phyloP scores from a whole-genome alignment of 768 basidiomycete species.

The Phallus indusiatus region DNA sequence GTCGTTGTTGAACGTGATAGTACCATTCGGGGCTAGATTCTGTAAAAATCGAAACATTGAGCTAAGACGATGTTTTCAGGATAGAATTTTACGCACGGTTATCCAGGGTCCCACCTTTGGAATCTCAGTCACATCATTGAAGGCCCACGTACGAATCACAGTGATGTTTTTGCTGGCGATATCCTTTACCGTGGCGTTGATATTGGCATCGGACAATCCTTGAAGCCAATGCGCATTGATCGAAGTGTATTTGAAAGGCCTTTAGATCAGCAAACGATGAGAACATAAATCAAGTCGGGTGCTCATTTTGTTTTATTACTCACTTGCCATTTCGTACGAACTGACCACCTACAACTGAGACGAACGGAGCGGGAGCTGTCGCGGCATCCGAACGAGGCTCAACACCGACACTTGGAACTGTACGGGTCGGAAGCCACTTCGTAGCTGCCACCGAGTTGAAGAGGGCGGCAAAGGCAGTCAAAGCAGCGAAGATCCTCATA shows the following conservation, averaged over 20 bases:
- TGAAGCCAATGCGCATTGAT: conserved; percentile 65
- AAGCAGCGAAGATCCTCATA: conserved; percentile 31
- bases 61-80: background rate
- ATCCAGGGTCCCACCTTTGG: conserved; percentile 51
- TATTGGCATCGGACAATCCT: conserved; percentile 40
- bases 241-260: conserved; percentile 35
- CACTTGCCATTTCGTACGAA: conserved; percentile 51
- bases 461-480: conserved; percentile 13
- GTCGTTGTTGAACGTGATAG: conserved; percentile 44
- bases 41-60: background rate
- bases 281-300: background rate
- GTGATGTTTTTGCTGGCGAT: conserved; percentile 47
- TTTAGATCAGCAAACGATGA: conserved; percentile 17
- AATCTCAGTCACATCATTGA: conserved; percentile 44
- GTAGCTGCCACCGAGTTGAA: conserved; percentile 19
- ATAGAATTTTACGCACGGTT: conserved; percentile 28
- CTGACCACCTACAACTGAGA: conserved; percentile 33
- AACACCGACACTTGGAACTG: background rate
- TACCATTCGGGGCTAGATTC: conserved; percentile 38
- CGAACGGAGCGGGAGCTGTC: conserved; percentile 27
- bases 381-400: background rate
- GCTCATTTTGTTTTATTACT: conserved; percentile 7
- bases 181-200: conserved; percentile 45
- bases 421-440: conserved; percentile 17
- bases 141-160: conserved; percentile 62